phyloP scores from a whole-genome alignment of 169 alveolate genomes.

The Babesia caballi region DNA sequence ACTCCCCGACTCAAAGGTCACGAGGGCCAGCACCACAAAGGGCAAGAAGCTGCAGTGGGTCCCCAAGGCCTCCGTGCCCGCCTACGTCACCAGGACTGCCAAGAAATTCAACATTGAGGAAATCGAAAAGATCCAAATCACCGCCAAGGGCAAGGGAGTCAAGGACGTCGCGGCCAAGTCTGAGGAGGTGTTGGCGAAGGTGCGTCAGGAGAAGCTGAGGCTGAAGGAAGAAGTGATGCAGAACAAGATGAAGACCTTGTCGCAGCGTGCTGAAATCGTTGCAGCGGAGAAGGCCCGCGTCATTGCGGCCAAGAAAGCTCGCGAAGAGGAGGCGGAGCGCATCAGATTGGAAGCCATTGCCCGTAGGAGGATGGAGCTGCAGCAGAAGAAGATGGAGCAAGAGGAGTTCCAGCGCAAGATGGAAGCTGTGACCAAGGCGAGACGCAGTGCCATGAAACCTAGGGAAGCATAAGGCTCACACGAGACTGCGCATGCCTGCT shows the following conservation, averaged over 20 bases:
- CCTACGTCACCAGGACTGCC: conserved; percentile 32
- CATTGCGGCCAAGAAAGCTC: conserved; percentile 50
- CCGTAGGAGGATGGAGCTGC: conserved; percentile 18
- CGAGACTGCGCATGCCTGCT: no score
- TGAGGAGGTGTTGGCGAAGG: conserved; percentile 5
- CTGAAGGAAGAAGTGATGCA: conserved; percentile 29
- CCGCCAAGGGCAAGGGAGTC: conserved; percentile 44
- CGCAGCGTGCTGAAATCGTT: conserved; percentile 17
- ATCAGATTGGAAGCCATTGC: conserved; percentile 28
- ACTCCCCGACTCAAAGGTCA: no score
- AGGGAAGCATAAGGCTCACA: conserved; percentile 22
- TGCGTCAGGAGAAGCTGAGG: conserved; percentile 5
- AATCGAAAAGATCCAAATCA: not conserved
- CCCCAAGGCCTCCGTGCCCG: conserved; percentile 62
- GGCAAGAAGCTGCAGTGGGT: conserved; percentile 57
- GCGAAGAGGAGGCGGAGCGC: conserved; percentile 37
- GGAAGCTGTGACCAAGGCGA: conserved; percentile 30
- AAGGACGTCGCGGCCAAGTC: conserved; percentile 29
- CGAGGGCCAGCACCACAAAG: not conserved
- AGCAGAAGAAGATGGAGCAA: conserved; percentile 7
- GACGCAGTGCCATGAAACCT: not conserved
- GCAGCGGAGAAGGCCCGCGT: conserved; percentile 59
- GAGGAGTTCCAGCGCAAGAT: conserved; percentile 37
- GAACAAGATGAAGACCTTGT: not conserved
- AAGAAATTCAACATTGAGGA: conserved; percentile 44